phyloP scores from a whole-genome alignment of 371 early-diverging fungal genomes.

The Mortierella sp. region DNA sequence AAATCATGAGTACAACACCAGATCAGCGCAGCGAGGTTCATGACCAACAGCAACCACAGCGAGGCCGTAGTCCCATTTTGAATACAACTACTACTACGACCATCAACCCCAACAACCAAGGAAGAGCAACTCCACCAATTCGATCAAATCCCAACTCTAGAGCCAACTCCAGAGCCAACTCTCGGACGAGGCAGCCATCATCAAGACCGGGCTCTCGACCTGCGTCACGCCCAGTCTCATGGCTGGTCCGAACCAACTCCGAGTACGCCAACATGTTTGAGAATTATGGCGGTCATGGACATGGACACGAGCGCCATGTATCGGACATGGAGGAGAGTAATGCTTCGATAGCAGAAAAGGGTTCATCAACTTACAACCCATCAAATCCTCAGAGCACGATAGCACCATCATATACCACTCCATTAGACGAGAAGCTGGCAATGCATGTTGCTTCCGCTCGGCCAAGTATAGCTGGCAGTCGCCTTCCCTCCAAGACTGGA shows the following conservation, averaged over 20 bases:
- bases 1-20: not conserved
- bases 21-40: constrained; percentile 8
- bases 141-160: constrained; percentile 40
- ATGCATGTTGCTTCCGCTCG: constrained; percentile 18
- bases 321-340: constrained; percentile 29
- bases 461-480: constrained; percentile 9
- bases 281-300: constrained; percentile 43
- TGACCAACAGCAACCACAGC: constrained; percentile 17
- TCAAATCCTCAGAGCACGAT: constrained; percentile 16
- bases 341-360: constrained; percentile 20
- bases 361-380: not conserved
- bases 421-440: constrained; percentile 36
- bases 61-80: constrained; percentile 27
- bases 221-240: constrained; percentile 48
- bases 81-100: not conserved
- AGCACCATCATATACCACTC: constrained; percentile 18
- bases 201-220: constrained; percentile 42
- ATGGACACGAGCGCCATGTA: not conserved
- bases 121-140: constrained; percentile 3
- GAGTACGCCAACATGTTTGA: constrained; percentile 56
- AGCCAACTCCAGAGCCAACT: constrained; percentile 43
- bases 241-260: constrained; percentile 49
- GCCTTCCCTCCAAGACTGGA: not conserved
- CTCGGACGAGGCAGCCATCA: constrained; percentile 23
- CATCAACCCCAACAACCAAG: constrained; percentile 1